Evolutionary conservation across 768 basidiomycete species (phyloP).

Genomic region (Amanita polypyramis): DNA sequence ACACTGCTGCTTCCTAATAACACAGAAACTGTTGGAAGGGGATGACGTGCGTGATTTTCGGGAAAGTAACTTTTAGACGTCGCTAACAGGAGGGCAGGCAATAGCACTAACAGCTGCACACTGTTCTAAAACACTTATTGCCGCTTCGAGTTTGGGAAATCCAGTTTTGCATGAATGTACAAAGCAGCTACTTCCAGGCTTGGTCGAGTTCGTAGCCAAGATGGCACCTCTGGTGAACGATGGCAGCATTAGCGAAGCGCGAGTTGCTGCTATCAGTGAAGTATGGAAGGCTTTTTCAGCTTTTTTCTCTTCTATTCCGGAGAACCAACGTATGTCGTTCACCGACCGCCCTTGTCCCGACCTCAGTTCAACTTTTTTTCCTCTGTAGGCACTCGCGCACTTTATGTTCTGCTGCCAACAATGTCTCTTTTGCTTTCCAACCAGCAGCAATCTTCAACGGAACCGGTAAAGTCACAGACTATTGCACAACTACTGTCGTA

Average conservation of each 20-base stretch:
- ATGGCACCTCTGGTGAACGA: constrained; percentile 55
- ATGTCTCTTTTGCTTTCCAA: constrained; percentile 60
- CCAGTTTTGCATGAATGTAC: constrained; percentile 61
- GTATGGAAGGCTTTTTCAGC: constrained; percentile 72
- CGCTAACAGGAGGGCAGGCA: constrained; percentile 25
- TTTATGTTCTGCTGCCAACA: constrained; percentile 69
- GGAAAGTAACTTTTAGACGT: not conserved
- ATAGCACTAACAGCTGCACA: constrained; percentile 79
- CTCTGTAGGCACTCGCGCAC: constrained; percentile 55
- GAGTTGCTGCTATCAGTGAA: constrained; percentile 59
- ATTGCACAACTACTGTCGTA: constrained; percentile 61
- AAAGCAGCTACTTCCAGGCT: constrained; percentile 62
- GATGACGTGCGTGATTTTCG: constrained; percentile 43
- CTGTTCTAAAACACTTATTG: constrained; percentile 76
- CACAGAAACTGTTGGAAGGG: constrained; percentile 63
- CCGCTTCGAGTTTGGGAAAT: constrained; percentile 59
- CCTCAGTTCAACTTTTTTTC: not conserved
- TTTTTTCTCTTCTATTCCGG: constrained; percentile 44
- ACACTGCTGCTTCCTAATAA: constrained; percentile 75
- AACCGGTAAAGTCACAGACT: constrained; percentile 43
- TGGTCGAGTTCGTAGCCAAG: constrained; percentile 73
- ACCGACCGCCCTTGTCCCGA: not conserved
- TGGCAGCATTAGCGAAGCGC: constrained; percentile 40
- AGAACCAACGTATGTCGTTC: constrained; percentile 48
- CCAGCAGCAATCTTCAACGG: constrained; percentile 26